These are phyloP conservation scores for Penicillium sp. DNA, from an alignment of 2,329 filamentous ascomycete species.

Conservation along the genomic window DNA sequence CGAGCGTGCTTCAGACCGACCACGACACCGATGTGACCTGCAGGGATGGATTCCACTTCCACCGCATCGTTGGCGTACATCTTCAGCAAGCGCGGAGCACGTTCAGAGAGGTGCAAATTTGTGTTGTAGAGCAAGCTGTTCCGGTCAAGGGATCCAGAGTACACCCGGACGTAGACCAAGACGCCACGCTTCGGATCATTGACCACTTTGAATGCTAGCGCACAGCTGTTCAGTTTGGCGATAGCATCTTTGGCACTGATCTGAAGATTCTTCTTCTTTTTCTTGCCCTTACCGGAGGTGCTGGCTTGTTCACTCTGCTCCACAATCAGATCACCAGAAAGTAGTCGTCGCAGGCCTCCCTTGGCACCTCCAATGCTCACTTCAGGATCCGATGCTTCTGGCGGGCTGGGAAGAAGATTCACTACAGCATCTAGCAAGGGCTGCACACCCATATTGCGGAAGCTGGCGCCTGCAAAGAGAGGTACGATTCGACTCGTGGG, in stretches of 20 bases:
- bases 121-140: slow-evolving; percentile 84
- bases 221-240: slow-evolving; percentile 67
- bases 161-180: slow-evolving; percentile 88
- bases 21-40: slow-evolving; percentile 92
- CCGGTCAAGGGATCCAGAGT: slow-evolving; percentile 75
- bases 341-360: slow-evolving; percentile 54
- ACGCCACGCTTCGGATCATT: slow-evolving; percentile 83
- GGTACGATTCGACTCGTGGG: slow-evolving; percentile 71
- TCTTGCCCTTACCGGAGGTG: slow-evolving; percentile 38
- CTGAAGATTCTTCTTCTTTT: slow-evolving; percentile 44
- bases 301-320: slow-evolving; percentile 33
- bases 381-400: slow-evolving; percentile 75
- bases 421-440: slow-evolving; percentile 85
- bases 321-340: slow-evolving; percentile 48
- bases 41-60: slow-evolving; percentile 74
- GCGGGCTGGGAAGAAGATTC: slow-evolving; percentile 80
- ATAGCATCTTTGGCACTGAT: slow-evolving; percentile 48
- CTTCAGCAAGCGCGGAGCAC: slow-evolving; percentile 76
- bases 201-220: slow-evolving; percentile 87
- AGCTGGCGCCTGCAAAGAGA: slow-evolving; percentile 87
- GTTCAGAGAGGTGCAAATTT: slow-evolving; percentile 74
- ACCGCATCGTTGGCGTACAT: slow-evolving; percentile 88
- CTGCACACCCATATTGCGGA: slow-evolving; percentile 91
- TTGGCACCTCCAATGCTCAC: slow-evolving; percentile 64
- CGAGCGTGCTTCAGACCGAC: slow-evolving; percentile 86